Conservation (phyloP, 495 filamentous ascomycete species). For the Penicillium manginii region DNA sequence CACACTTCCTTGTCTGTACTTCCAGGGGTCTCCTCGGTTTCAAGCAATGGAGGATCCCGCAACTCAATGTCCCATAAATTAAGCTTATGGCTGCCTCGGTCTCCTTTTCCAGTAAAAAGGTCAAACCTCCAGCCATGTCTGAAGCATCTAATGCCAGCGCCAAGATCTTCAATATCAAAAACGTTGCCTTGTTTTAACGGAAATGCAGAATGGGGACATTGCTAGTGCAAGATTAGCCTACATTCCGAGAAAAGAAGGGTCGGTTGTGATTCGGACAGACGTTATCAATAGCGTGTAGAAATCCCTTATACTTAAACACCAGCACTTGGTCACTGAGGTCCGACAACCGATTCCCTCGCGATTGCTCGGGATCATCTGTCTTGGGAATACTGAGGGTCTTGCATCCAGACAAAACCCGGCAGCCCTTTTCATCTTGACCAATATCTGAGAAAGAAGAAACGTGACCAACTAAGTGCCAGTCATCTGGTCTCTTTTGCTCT, state of each 20-base stretch:
- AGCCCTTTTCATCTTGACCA: constrained; percentile 9
- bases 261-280: constrained; percentile 30
- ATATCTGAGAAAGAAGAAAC: constrained; percentile 16
- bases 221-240: constrained; percentile 29
- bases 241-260: background rate
- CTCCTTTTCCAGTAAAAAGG: constrained; percentile 47
- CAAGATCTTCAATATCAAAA: constrained; percentile 59
- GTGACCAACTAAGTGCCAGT: constrained; percentile 8
- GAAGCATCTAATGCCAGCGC: constrained; percentile 52
- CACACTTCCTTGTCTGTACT: constrained; percentile 48
- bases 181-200: constrained; percentile 48
- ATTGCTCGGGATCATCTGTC: constrained; percentile 26
- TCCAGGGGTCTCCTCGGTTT: background rate
- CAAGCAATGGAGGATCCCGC: constrained; percentile 25
- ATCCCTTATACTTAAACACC: constrained; percentile 51
- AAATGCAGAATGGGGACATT: constrained; percentile 56
- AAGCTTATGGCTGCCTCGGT: constrained; percentile 48
- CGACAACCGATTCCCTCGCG: constrained; percentile 37
- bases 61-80: constrained; percentile 54
- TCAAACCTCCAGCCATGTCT: constrained; percentile 60
- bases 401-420: constrained; percentile 47
- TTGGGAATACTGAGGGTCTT: constrained; percentile 50
- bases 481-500: background rate
- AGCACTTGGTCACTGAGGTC: constrained; percentile 51
- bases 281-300: constrained; percentile 55